Evolutionary conservation across 495 filamentous ascomycete genomes (phyloP), one percentile per base, ranked within the genome.

Genomic region (Chaetomium cochliodes): DNA sequence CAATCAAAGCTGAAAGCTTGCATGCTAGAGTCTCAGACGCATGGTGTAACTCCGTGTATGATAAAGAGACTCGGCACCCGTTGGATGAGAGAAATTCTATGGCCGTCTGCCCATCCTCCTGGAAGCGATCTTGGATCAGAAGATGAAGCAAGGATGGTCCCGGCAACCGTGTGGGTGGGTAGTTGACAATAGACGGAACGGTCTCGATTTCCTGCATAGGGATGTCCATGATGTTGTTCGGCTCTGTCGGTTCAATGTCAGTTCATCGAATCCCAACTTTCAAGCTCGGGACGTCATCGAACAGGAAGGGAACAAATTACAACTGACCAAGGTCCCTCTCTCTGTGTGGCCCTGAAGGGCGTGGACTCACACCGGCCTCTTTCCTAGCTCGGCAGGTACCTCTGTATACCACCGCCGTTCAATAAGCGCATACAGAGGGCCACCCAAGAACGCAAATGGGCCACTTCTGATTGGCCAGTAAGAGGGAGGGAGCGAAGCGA

Each of bases 71-170:
- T 2, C 77, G 74, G 15, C 63, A 69, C 52, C 81, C 84, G 59
- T 82, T 76, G 16, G 76, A 60, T 8, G 74, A 67, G 20, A 86
- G 71, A 65, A 86, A 90, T 18, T 91, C 89, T 53, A 92, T 66
- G 13, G 74, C 74, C 22, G 61, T 64, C 4, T 49, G 26, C 3
- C 52, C 22, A 20, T 59, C 30, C 3, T 59, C 30, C 3, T 51
- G 15, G 0, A 49, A 52, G 15, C 13, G 3, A 13, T 18, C 52
- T n/a, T 69, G 72, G 12, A 90, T 80, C 0, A 92, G 78, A 6
- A 84, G 65, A 71, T 92, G 90, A 13, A 92, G 81, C 13, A 90
- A 75, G 26, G 69, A 60, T 9, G 90, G 86, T 2, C 90, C 90
- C 8, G 79, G 72, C 5, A 90, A 68, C 11, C 71, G 66, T 26